Conservation (phyloP, 106 monocot species). For the Dactylorhiza incarnata region DNA sequence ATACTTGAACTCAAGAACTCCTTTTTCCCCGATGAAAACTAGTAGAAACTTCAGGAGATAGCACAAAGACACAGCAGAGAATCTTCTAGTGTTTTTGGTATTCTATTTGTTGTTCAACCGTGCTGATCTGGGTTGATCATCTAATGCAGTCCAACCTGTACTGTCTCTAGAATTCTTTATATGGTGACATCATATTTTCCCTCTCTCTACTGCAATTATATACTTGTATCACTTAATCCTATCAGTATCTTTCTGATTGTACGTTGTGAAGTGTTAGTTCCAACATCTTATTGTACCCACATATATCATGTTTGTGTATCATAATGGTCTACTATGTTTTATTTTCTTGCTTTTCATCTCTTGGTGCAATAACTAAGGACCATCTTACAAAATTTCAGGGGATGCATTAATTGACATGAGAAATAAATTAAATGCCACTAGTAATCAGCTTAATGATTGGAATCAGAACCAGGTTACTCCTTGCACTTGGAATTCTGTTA, state of each 20-base stretch:
- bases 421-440: conserved; percentile 44
- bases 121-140: neutral
- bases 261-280: neutral
- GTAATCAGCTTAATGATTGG: conserved; percentile 74
- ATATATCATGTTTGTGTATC: neutral
- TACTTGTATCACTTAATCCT: conserved; percentile 1
- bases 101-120: neutral
- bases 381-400: conserved; percentile 29
- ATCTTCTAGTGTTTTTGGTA: neutral
- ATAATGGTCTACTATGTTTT: neutral
- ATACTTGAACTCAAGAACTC: neutral
- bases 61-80: neutral
- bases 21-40: neutral
- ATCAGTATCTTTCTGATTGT: neutral
- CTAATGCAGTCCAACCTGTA: neutral
- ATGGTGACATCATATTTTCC: neutral
- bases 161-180: neutral
- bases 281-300: neutral
- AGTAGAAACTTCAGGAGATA: neutral
- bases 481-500: conserved; percentile 64
- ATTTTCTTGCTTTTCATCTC: neutral
- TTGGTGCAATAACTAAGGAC: neutral
- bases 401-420: conserved; percentile 78
- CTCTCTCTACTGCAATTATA: neutral
- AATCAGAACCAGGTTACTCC: conserved; percentile 76